Evolutionary conservation across 2,329 filamentous ascomycete species (phyloP).

Genomic region (Pseudopithomyces chartarum): DNA sequence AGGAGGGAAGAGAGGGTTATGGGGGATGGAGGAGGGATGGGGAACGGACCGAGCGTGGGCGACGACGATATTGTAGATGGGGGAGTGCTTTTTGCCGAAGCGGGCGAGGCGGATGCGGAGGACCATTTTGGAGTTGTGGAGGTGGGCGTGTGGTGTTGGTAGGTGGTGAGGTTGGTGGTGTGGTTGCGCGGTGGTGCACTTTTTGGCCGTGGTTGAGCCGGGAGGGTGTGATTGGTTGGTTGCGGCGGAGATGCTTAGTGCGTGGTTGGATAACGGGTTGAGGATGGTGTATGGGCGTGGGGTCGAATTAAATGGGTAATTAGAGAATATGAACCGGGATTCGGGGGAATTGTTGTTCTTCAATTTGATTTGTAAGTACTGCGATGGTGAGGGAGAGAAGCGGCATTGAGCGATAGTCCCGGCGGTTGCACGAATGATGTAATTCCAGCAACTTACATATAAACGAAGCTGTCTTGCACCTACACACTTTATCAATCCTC

Average conservation of each 20-base stretch:
- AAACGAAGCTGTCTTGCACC: background rate
- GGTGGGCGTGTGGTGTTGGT: background rate
- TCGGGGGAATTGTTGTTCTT: too few species aligned
- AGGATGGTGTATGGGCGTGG: too few species aligned
- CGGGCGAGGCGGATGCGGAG: constrained; percentile 91
- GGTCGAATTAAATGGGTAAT: too few species aligned
- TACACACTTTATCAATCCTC: background rate
- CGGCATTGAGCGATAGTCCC: too few species aligned
- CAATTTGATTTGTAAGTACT: too few species aligned
- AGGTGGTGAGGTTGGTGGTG: background rate
- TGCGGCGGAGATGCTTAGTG: background rate
- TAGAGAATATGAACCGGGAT: too few species aligned
- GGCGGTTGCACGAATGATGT: constrained; percentile 28
- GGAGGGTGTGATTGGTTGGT: constrained; percentile 13
- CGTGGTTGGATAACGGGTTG: too few species aligned
- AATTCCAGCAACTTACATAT: constrained; percentile 27
- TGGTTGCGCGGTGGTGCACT: background rate
- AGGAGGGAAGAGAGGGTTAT: background rate
- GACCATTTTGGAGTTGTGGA: constrained; percentile 68
- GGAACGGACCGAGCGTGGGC: constrained; percentile 78
- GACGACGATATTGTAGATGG: constrained; percentile 97
- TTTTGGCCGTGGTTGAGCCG: constrained; percentile 24
- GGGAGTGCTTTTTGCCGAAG: constrained; percentile 85
- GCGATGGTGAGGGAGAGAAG: too few species aligned
- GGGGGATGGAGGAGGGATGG: background rate